phyloP scores from a whole-genome alignment of 140 eudicot genomes.

The Anethum foeniculum region DNA sequence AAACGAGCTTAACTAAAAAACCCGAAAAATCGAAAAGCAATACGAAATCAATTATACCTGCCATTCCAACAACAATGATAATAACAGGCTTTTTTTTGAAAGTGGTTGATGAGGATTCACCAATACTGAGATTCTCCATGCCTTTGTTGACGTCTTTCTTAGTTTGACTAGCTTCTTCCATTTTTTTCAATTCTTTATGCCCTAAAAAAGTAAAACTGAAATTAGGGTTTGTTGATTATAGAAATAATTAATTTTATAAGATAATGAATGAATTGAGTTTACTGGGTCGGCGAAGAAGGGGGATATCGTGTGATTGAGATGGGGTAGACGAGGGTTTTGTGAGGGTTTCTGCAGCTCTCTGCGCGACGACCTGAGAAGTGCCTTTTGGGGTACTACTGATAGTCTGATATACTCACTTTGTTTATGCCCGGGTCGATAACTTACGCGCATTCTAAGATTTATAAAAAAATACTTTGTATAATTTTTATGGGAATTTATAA shows the following conservation, averaged over 20 bases:
- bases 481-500: too few relatives aligned
- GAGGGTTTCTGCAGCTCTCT: too few relatives aligned
- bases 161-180: conserved; percentile 20
- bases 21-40: background rate
- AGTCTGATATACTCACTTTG: too few relatives aligned
- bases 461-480: too few relatives aligned
- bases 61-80: conserved; percentile 95
- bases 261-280: too few relatives aligned
- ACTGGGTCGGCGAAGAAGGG: too few relatives aligned
- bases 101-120: conserved; percentile 31
- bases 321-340: too few relatives aligned
- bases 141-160: conserved; percentile 45
- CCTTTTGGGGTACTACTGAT: too few relatives aligned
- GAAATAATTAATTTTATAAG: background rate
- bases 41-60: conserved; percentile 36
- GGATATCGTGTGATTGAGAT: too few relatives aligned
- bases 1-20: background rate
- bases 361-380: too few relatives aligned
- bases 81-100: conserved; percentile 79
- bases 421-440: too few relatives aligned
- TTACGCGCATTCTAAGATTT: too few relatives aligned
- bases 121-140: conserved; percentile 54
- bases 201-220: background rate
- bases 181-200: background rate
- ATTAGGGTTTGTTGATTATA: background rate